Conservation (phyloP, 176 grass and related monocot species). For the Otatea glauca region DNA sequence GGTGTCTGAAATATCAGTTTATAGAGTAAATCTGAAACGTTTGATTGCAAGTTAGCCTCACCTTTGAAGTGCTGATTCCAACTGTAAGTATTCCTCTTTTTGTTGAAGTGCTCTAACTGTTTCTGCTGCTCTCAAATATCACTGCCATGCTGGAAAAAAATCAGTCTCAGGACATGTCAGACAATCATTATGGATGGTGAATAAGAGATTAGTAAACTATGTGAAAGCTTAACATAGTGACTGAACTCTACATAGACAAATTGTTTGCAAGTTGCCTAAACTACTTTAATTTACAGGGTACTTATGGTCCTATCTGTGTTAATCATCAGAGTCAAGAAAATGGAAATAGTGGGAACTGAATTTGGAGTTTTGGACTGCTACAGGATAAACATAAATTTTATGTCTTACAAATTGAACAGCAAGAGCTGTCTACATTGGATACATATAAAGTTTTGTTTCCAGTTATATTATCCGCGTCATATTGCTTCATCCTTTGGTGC, state of each 20-base stretch:
- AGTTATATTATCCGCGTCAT: conserved; percentile 35
- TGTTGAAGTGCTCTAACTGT: background rate
- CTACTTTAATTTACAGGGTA: conserved; percentile 40
- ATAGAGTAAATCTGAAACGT: background rate
- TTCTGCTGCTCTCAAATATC: conserved; percentile 17
- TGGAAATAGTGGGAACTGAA: conserved; percentile 41
- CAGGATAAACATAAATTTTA: conserved; percentile 38
- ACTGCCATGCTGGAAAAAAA: background rate
- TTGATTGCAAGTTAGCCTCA: conserved; percentile 8
- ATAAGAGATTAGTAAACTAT: conserved; percentile 5
- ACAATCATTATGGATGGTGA: background rate
- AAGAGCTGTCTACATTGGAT: conserved; percentile 40
- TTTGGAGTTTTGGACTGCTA: conserved; percentile 40
- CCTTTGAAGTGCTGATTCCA: conserved; percentile 13
- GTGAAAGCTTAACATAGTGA: conserved; percentile 4
- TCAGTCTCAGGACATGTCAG: conserved; percentile 7
- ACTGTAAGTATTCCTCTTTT: background rate
- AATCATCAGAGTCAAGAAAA: conserved; percentile 44
- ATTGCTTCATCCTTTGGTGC: conserved; percentile 57
- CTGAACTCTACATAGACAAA: conserved; percentile 26
- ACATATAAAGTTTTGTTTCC: conserved; percentile 42
- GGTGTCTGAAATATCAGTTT: background rate
- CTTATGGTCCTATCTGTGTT: conserved; percentile 24
- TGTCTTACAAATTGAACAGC: conserved; percentile 32
- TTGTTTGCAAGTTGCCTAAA: conserved; percentile 30